A percentile compares a stretch with the other conserved stretches of the same genome.
phyloP scores from a whole-genome alignment of 2,329 filamentous ascomycete species.

The Canariomyces notabilis region DNA sequence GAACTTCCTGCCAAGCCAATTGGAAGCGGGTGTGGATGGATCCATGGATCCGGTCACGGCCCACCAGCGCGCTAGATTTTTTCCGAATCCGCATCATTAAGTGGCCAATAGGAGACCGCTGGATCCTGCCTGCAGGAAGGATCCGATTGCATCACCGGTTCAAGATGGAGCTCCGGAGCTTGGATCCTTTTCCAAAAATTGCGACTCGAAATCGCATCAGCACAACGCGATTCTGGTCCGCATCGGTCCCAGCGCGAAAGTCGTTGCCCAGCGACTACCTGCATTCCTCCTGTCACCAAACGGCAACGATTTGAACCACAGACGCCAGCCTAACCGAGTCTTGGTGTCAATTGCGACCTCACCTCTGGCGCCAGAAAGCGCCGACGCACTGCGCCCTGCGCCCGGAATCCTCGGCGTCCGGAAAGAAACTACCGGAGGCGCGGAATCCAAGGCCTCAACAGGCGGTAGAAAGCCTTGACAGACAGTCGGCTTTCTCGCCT shows the following conservation, averaged over 20 bases:
- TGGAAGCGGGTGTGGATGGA: too few relatives aligned
- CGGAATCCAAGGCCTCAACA: not conserved
- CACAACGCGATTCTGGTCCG: constrained; percentile 6
- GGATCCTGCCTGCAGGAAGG: constrained; percentile 9
- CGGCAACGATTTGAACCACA: not conserved
- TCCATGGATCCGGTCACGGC: too few relatives aligned
- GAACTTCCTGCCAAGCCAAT: too few relatives aligned
- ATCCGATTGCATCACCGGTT: constrained; percentile 19
- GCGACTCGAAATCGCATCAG: constrained; percentile 10
- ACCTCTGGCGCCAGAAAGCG: not conserved
- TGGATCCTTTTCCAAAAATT: constrained; percentile 16
- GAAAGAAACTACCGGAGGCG: not conserved
- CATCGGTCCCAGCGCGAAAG: constrained; percentile 6
- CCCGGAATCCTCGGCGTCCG: not conserved
- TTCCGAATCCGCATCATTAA: not conserved
- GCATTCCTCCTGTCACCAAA: not conserved
- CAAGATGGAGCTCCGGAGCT: constrained; percentile 14
- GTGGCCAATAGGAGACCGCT: constrained; percentile 2
- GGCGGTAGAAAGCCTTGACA: not conserved
- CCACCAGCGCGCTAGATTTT: too few relatives aligned
- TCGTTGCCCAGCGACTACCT: not conserved
- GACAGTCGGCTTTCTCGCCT: not conserved
- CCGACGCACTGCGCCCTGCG: not conserved
- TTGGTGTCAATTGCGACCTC: too few relatives aligned
- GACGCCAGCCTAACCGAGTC: too few relatives aligned